Base-by-base conservation (phyloP, 306 rosid species). In the Acacia crassicarpa region DNA sequence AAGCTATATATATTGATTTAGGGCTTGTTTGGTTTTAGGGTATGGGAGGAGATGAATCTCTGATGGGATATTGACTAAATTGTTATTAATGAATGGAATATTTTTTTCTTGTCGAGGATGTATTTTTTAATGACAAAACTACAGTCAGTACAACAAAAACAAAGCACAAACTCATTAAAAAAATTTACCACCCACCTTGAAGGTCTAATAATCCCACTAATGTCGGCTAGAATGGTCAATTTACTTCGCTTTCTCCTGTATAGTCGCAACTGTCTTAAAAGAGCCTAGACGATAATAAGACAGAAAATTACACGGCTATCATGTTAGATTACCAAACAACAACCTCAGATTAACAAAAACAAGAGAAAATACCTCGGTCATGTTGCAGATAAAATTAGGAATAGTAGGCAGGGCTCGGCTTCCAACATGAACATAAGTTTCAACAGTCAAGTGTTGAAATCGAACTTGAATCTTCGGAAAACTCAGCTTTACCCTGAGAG, bases 381-480 rank as follows among this genome's bases (percentile, higher is more conserved):
- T 90, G 63, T 96, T 96, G 85, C 77, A 89, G 45, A 96, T 78
- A 80, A 89, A 96, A 87, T 96, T 96, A 41, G 99, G 92, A 91
- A 96, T 96, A 0, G 99, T 96, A 11, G 99, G 99, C 59, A 96
- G 82, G 35, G 99, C 99, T 87, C 99, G 91, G 86, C 97, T 96
- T 84, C 99, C 99, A 0, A 96, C 89, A 62, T 90, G 98, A 44
- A 96, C 98, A 77, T 81, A 96, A 58, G 99, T 88, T 83, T 96
- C 97, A 6, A 96, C 93, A 0, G 87, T 89, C 83, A 96, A 78
- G 70, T 93, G 83, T 81, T 90, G 92, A 85, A 90, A 96, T 78
- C 99, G 90, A 87, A 96, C 98, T 86, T 96, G 94, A 70, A 96
- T 92, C 90, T 92, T 94, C 33, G 99, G 99, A 86, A 96, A 93